Conservation (phyloP, 352 stramenopile species). For the Globisporangium perplexum region DNA sequence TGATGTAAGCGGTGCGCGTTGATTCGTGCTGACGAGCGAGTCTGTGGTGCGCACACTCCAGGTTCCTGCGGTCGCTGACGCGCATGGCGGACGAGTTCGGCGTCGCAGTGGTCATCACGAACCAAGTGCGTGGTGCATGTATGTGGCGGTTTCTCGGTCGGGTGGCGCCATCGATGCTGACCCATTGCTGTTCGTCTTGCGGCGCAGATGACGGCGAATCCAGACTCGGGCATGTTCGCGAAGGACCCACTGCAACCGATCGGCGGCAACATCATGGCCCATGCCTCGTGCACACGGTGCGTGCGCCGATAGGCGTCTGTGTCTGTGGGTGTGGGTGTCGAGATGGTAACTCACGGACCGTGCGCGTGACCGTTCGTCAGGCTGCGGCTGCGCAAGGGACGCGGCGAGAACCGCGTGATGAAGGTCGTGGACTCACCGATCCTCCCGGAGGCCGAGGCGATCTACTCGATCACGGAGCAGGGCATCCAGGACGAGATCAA, state of each 20-base stretch:
- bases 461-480: conserved; percentile 96
- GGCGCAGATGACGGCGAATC: conserved; percentile 82
- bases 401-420: conserved; percentile 98
- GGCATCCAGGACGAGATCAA: conserved; percentile 92
- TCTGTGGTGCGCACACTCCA: conserved; percentile 19
- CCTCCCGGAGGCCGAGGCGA: conserved; percentile 95
- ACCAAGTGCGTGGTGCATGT: conserved; percentile 44
- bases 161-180: neutral
- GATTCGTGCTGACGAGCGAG: neutral
- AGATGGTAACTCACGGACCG: neutral
- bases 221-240: conserved; percentile 88
- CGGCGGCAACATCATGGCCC: conserved; percentile 88
- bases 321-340: too few species aligned
- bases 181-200: neutral
- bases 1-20: too few species aligned
- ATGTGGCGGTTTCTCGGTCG: neutral
- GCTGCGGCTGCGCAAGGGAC: conserved; percentile 94
- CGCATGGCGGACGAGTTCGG: conserved; percentile 98
- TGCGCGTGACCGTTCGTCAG: conserved; percentile 12
- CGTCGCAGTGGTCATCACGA: conserved; percentile 92
- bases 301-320: neutral
- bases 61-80: conserved; percentile 97
- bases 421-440: conserved; percentile 97
- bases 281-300: conserved; percentile 78
- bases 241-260: conserved; percentile 90